phyloP scores from a whole-genome alignment of 345 rosid species.

The Syzygium aromaticum region DNA sequence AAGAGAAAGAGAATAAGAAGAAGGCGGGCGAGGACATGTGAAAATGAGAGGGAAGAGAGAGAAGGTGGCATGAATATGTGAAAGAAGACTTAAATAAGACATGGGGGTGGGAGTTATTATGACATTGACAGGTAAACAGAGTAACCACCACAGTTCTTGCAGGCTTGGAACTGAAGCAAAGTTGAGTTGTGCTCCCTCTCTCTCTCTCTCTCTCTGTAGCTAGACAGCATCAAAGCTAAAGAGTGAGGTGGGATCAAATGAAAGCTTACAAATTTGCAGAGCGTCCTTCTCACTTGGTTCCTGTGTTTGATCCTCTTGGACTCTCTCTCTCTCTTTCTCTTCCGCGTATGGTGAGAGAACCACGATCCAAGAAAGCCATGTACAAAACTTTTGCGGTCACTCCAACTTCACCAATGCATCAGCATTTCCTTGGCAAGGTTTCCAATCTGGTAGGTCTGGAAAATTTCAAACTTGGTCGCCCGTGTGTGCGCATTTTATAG shows the following conservation, averaged over 20 bases:
- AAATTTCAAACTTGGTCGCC: not conserved
- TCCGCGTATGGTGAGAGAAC: not conserved
- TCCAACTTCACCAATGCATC: not conserved
- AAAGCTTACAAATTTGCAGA: not conserved
- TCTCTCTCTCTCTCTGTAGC: not conserved
- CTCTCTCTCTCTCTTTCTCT: not conserved
- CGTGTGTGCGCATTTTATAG: not conserved
- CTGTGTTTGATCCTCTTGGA: not conserved
- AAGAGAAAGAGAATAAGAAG: not conserved
- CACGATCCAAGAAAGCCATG: not conserved
- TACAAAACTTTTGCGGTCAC: not conserved
- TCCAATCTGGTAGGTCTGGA: not conserved
- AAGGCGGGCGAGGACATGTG: not conserved
- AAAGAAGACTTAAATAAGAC: not conserved
- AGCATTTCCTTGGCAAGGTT: not conserved
- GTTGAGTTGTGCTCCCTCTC: not conserved
- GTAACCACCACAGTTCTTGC: conserved; percentile 4
- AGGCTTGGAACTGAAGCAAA: conserved; percentile 18
- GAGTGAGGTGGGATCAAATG: not conserved
- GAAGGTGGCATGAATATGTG: not conserved
- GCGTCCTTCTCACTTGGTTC: not conserved
- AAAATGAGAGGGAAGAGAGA: not conserved
- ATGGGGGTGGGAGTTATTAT: not conserved
- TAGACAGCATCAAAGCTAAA: not conserved
- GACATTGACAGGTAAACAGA: conserved; percentile 6